Conservation (phyloP, 139 green algal species). For the Tetratostichococcus sp. region DNA sequence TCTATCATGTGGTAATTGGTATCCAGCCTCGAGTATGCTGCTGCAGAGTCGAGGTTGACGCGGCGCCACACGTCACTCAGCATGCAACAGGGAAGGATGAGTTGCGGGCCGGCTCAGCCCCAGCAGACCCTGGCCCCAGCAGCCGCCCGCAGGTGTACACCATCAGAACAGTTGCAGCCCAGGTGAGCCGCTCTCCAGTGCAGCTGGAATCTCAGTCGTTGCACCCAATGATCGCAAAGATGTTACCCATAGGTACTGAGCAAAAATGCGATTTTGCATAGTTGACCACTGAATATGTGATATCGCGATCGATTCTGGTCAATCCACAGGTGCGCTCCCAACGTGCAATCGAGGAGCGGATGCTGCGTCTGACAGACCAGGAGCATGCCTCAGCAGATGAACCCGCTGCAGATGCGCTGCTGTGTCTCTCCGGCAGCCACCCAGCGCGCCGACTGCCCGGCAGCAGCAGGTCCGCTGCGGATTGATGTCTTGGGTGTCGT, state of each 20-base stretch:
- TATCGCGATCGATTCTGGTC: constrained; percentile 18
- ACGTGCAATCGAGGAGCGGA: constrained; percentile 18
- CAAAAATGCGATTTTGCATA: too few relatives aligned
- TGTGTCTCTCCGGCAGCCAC: constrained; percentile 70
- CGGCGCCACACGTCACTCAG: too few relatives aligned
- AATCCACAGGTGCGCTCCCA: constrained; percentile 38
- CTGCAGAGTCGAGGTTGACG: too few relatives aligned
- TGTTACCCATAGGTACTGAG: too few relatives aligned
- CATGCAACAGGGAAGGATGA: too few relatives aligned
- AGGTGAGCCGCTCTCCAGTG: background rate
- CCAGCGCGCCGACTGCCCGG: constrained; percentile 43
- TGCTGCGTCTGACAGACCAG: constrained; percentile 14
- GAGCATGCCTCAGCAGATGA: background rate
- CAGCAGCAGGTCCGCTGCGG: constrained; percentile 4
- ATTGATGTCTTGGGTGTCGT: background rate
- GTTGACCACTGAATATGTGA: background rate
- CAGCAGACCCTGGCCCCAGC: too few relatives aligned
- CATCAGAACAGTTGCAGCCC: background rate
- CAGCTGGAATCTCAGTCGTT: background rate
- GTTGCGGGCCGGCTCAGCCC: too few relatives aligned
- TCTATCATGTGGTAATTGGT: too few relatives aligned
- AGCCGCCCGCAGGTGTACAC: background rate
- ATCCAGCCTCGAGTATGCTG: too few relatives aligned
- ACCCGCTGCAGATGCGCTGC: constrained; percentile 43
- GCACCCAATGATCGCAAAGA: too few relatives aligned